Base-by-base conservation (phyloP, 78 protist genomes). In the Mantamonas sphyraenae region DNA sequence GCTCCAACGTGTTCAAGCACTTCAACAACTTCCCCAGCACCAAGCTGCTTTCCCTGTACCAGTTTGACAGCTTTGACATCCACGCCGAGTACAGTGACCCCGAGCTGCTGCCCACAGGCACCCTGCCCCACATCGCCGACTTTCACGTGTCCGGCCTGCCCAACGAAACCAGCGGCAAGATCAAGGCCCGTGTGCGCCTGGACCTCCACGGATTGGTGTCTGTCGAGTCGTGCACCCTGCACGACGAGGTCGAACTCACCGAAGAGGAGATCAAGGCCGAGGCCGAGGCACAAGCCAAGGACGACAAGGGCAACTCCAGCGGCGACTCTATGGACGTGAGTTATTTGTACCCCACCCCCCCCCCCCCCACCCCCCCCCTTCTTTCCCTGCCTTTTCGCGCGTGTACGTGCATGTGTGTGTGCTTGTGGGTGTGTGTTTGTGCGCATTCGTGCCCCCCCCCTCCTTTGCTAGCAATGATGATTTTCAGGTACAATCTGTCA, bases 141-240 rank as follows among this genome's bases (percentile, higher is more conserved):
- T 77, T 38, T 55, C 39, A 45, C 35, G 43, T 82, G 40, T 0
- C 42, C 38, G 71, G 39, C 56, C 38, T 82, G 64, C 77, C 80
- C 12, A 24, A 1, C 57, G 76, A 63, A 33, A 5, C 68, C 47
- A 31, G 64, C 17, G 3, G 38, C 58, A 50, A 81, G 83, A n/a
- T 80, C 61, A 81, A 71, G 87, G 88, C 90, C 39, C 68, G 68
- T 64, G 87, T 92, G 33, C 28, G 78, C 51, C 66, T 91, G 56
- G 80, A 87, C 71, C 20, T 53, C 22, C 47, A 84, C 85, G 91
- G 94, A 60, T 2, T 76, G n/a, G 57, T 85, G 68, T 31, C 56
- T 2, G 74, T 83, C n/a, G 95, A 85, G 60, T 62, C 76, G 20
- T 90, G 88, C 19, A 57, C 42, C 35, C 45, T 74, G 37, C 74